These are phyloP conservation scores for Avena insularis DNA, from an alignment of 176 grass and related monocot species.

Conservation along the genomic window DNA sequence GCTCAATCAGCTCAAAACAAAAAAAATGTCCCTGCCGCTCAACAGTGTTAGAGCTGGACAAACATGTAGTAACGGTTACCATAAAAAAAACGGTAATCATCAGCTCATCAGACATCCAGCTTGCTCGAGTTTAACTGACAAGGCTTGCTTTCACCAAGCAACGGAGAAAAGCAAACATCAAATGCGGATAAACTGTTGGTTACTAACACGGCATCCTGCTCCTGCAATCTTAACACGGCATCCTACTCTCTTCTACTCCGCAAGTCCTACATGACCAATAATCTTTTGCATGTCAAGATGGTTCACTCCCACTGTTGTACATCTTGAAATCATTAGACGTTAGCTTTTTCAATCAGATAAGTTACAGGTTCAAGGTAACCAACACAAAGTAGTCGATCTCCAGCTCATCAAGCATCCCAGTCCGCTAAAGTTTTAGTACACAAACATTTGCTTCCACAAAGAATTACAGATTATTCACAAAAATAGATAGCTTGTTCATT, in stretches of 20 bases:
- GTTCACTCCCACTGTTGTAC: neutral
- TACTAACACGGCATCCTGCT: no score
- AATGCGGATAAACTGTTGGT: no score
- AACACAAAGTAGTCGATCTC: neutral
- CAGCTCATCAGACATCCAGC: neutral
- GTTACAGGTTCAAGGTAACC: neutral
- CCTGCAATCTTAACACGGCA: no score
- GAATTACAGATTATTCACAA: neutral
- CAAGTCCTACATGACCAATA: neutral
- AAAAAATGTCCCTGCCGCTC: no score
- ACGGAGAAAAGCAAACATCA: no score
- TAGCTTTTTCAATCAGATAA: neutral
- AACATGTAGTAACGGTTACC: neutral
- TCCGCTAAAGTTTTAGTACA: constrained; percentile 1
- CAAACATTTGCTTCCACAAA: neutral
- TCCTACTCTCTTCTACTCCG: no score
- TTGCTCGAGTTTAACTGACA: neutral
- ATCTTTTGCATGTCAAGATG: neutral
- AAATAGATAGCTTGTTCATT: neutral
- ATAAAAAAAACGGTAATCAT: neutral
- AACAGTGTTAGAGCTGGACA: neutral
- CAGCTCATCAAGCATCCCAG: neutral
- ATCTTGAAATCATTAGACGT: neutral
- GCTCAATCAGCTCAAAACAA: no score
- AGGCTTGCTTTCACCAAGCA: neutral